Evolutionary conservation across 1,139 yeast genomes (phyloP), one percentile per base, ranked within the genome.

Genomic region (Spathaspora sp.): DNA sequence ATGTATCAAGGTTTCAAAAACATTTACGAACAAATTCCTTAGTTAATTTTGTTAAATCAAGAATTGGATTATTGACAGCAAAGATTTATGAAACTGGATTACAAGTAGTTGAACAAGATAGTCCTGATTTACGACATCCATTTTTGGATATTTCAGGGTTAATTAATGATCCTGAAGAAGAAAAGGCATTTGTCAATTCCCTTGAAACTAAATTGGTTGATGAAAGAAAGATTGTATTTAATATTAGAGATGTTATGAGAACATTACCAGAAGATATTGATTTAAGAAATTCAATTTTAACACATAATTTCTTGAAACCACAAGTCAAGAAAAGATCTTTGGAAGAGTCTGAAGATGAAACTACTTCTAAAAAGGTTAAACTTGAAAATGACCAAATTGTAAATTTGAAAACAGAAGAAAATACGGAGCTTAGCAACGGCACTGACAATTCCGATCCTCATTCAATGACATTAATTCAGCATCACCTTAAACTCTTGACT

Each of bases 21-120:
- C 68, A 80, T 39, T 74, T 84, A 56, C 76, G 97, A 52, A 76
- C 86, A 13, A 66, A 70, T 38, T 86, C 86, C 51, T 72, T 93
- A 25, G 80, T 74, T 1, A 79, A 79, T 38, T 74, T 87, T 44
- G 88, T 86, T 16, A 74, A 75, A 37, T 82, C 86, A 42, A 76
- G 91, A 49, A 67, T 90, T 41, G 99, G 99, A 6, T 65, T 75
- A 10, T 65, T 86, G 2, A 74, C 95, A 0, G 78, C 95, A 0
- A 68, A 74, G 43, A 76, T 95, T 7, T 93, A 86, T 60, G 73
- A 76, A 44, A 66, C 76, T 7, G 81, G 85, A 6, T 73, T 93
- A 51, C 59, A 67, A 39, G 60, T 77, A 37, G 71, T 87, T 27
- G 97, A 90, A 61, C 74, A 72, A 47, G 67, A 70, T 42, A 72